Evolutionary conservation across 1,284 basidiomycete species (phyloP).

Genomic region (Cutaneotrichosporon sp.): DNA sequence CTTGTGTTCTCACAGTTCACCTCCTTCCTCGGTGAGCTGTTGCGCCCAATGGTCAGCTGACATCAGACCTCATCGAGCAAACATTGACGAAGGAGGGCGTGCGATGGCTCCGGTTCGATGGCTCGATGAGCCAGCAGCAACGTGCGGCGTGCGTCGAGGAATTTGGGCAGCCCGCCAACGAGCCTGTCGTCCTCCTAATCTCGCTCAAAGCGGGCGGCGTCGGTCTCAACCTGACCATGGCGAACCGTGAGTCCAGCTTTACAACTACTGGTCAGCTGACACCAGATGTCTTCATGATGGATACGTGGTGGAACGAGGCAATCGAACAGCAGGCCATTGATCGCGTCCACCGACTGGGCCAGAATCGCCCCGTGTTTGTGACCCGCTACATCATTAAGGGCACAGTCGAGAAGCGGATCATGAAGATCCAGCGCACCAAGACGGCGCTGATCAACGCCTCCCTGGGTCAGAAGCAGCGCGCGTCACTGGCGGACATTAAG

Average conservation of each 20-base stretch:
- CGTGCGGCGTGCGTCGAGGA: conserved; percentile 71
- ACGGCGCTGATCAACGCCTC: conserved; percentile 54
- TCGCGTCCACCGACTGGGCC: conserved; percentile 58
- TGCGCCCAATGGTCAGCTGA: not conserved
- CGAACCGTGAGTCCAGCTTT: conserved; percentile 37
- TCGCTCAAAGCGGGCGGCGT: conserved; percentile 94
- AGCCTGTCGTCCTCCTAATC: conserved; percentile 78
- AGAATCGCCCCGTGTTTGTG: conserved; percentile 68
- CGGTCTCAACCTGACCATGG: conserved; percentile 67
- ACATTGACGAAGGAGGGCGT: conserved; percentile 74
- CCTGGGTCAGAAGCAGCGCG: conserved; percentile 45
- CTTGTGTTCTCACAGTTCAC: conserved; percentile 80
- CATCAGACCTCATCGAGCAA: conserved; percentile 69
- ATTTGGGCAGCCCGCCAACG: conserved; percentile 68
- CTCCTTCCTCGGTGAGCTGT: conserved; percentile 62
- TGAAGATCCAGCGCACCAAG: conserved; percentile 68
- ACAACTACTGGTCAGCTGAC: conserved; percentile 9
- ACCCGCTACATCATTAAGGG: conserved; percentile 76
- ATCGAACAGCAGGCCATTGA: conserved; percentile 78
- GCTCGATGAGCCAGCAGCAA: conserved; percentile 85
- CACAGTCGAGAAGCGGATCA: conserved; percentile 70
- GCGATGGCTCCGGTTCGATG: conserved; percentile 84
- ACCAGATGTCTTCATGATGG: conserved; percentile 90
- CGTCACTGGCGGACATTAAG: conserved; percentile 51
- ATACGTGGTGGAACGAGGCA: conserved; percentile 94